Evolutionary conservation across 257 asterid species (phyloP), one percentile per base, ranked within the genome.

Genomic region (Penstemon barbatus): DNA sequence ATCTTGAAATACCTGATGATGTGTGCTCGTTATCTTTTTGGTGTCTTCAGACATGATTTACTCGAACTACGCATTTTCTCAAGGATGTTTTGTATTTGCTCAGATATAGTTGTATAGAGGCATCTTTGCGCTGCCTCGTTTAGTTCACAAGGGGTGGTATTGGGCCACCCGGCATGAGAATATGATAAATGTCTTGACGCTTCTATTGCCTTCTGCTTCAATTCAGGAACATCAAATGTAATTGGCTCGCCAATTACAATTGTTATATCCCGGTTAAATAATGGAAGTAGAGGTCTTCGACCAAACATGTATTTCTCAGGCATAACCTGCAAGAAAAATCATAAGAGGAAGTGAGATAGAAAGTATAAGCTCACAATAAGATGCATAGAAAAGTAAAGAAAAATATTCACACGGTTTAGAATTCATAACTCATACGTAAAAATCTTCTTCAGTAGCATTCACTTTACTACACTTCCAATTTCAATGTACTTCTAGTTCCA

Each of bases 211-310:
- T 65, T 75, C 82, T 84, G 84, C 83, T 80, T 86, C 82, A 94
- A 75, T 73, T 81, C 78, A 43, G 93, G 95, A 76, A 94, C 55
- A 75, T 91, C 85, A 33, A 94, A 89, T 52, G 56, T 79, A 41
- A 94, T 82, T 61, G 99, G 98, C 78, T 94, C 96, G 1, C 99
- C 99, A 9, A 94, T 64, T 5, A 75, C 77, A 71, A 91, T 84
- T 36, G 77, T 76, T 33, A 91, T 85, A 46, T 91, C 83, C 80
- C 57, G 83, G 73, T 83, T 82, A 49, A 87, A 86, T 82, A 94
- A 75, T 44, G 99, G 98, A n/a, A 94, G 60, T 54, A 77, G 95
- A 55, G 94, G 97, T 68, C 85, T 78, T 76, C 80, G 85, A 19
- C 88, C 94, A 71, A 84, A 86, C 73, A 84, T 83, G 65, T 86